phyloP scores from a whole-genome alignment of 2,329 filamentous ascomycete genomes.

The Cladophialophora carrionii region DNA sequence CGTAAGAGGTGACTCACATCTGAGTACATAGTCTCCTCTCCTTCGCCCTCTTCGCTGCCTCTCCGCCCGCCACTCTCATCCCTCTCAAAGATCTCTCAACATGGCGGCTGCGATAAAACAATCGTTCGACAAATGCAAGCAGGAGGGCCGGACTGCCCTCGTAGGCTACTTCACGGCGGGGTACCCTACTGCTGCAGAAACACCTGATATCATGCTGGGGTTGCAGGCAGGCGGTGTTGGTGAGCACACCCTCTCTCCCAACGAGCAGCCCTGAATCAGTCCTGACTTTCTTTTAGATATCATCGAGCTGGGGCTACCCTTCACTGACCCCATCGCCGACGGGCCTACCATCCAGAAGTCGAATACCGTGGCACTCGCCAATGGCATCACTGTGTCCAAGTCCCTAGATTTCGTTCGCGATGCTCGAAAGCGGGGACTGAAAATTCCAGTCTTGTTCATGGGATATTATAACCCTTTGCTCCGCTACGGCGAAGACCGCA shows the following conservation, averaged over 20 bases:
- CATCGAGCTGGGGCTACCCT: conserved; percentile 93
- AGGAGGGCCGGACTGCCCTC: conserved; percentile 71
- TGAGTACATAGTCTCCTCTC: conserved; percentile 7
- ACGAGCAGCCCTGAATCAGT: not conserved
- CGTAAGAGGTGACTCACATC: not conserved
- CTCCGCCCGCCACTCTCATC: not conserved
- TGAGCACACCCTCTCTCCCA: conserved; percentile 49
- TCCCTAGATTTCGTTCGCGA: conserved; percentile 82
- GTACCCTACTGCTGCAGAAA: conserved; percentile 80
- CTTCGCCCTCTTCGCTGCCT: not conserved
- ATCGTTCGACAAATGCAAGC: conserved; percentile 61
- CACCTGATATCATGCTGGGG: conserved; percentile 79
- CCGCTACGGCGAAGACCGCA: conserved; percentile 88
- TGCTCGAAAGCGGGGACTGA: conserved; percentile 75
- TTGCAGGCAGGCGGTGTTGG: conserved; percentile 92
- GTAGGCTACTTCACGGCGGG: conserved; percentile 97
- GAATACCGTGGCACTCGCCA: conserved; percentile 85
- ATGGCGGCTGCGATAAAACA: conserved; percentile 59
- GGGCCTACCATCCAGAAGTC: conserved; percentile 95
- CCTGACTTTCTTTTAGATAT: conserved; percentile 63
- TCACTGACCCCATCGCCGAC: conserved; percentile 97
- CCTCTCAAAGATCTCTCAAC: conserved; percentile 26
- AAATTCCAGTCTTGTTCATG: conserved; percentile 87
- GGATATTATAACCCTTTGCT: conserved; percentile 98
- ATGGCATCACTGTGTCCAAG: conserved; percentile 81